These are phyloP conservation scores for Tilletiopsis washingtonensis DNA, from an alignment of 1,284 basidiomycete genomes.

Conservation along the genomic window DNA sequence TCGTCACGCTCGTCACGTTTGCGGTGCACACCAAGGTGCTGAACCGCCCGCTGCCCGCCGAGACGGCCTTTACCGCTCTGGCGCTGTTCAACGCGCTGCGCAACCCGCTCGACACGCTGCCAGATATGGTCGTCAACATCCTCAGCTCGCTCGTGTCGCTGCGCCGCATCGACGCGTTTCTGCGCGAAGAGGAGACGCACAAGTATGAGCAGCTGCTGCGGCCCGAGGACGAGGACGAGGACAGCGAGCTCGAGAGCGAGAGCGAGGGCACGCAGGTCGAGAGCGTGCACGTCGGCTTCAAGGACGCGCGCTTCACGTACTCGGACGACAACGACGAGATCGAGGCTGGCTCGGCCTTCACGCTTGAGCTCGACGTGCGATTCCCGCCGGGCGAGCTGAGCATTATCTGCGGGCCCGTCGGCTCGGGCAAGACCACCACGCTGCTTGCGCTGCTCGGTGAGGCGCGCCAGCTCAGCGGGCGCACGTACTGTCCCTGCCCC, in stretches of 20 bases:
- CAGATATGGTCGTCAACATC: constrained; percentile 50
- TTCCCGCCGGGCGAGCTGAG: constrained; percentile 58
- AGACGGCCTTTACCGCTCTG: constrained; percentile 54
- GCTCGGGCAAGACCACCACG: constrained; percentile 51
- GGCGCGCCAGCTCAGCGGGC: constrained; percentile 51
- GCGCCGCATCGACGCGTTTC: constrained; percentile 49
- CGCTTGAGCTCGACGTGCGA: constrained; percentile 54
- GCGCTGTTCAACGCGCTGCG: constrained; percentile 51
- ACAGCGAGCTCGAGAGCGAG: neutral
- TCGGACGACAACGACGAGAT: constrained; percentile 30
- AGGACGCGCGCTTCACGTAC: constrained; percentile 50
- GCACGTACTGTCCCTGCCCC: constrained; percentile 54
- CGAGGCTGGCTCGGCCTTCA: constrained; percentile 40
- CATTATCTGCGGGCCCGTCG: constrained; percentile 59
- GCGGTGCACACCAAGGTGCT: constrained; percentile 55
- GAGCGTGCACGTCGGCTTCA: constrained; percentile 52
- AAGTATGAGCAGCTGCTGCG: constrained; percentile 53
- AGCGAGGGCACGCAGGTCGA: neutral
- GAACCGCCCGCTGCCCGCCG: constrained; percentile 51
- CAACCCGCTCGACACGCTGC: constrained; percentile 36
- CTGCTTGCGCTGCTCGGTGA: constrained; percentile 59
- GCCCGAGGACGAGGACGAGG: constrained; percentile 29
- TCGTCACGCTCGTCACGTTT: constrained; percentile 62
- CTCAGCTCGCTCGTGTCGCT: constrained; percentile 47
- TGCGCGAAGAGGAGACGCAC: constrained; percentile 54